Percentiles rank a stretch among this genome's conserved stretches.
These are phyloP conservation scores for Euphorbia lathyris DNA, from an alignment of 345 rosid species.

Conservation along the genomic window DNA sequence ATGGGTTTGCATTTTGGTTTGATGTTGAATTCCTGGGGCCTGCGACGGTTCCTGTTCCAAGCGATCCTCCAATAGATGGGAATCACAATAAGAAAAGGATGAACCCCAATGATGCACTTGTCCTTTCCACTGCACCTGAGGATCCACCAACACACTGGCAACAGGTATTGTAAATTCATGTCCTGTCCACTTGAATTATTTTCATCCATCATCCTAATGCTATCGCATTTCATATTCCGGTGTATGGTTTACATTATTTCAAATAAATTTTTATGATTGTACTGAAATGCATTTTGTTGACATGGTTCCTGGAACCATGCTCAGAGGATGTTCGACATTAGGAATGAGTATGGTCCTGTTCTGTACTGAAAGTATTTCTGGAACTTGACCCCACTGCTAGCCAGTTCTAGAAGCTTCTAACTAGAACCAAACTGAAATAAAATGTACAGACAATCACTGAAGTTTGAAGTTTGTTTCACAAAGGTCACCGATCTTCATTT, in stretches of 20 bases:
- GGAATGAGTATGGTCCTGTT: no score
- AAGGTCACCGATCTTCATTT: no score
- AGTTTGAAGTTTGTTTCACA: no score
- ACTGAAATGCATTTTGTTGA: no score
- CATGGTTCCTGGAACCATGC: no score
- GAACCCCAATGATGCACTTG: constrained; percentile 62
- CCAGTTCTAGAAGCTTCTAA: no score
- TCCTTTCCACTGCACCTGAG: constrained; percentile 91
- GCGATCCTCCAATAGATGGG: constrained; percentile 44
- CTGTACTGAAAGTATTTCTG: no score
- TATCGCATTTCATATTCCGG: not conserved
- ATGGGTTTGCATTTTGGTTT: constrained; percentile 99
- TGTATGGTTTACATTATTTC: not conserved
- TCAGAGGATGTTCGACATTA: no score
- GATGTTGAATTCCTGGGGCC: constrained; percentile 79
- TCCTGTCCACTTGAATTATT: constrained; percentile 2
- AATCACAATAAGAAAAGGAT: constrained; percentile 59
- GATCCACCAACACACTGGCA: constrained; percentile 96
- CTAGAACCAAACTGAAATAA: no score
- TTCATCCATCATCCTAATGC: not conserved
- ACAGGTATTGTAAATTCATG: constrained; percentile 48
- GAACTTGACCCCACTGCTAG: no score
- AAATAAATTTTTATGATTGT: not conserved
- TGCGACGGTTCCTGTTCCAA: constrained; percentile 34
- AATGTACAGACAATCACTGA: no score